Evolutionary conservation across 2,329 filamentous ascomycete species (phyloP).

Genomic region (Cladophialophora bantiana): DNA sequence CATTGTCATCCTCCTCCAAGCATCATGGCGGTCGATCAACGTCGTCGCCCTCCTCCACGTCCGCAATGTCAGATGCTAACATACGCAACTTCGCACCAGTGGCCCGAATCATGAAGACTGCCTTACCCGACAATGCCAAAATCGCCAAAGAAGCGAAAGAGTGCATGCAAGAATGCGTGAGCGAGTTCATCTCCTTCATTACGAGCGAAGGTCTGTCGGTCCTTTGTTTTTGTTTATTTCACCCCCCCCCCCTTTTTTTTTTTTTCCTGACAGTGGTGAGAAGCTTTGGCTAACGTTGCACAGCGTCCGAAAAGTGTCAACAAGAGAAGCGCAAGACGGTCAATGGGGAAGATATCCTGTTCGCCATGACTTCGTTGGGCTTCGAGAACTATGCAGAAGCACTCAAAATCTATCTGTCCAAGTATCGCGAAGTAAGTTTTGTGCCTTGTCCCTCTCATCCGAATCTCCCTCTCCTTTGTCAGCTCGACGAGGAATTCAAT

Average conservation of each 20-base stretch:
- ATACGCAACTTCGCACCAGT: slow-evolving; percentile 95
- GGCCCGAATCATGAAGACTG: slow-evolving; percentile 98
- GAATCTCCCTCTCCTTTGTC: slow-evolving; percentile 34
- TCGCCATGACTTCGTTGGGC: slow-evolving; percentile 97
- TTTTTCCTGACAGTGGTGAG: slow-evolving; percentile 19
- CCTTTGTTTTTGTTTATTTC: slow-evolving; percentile 3
- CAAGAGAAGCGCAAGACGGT: slow-evolving; percentile 99
- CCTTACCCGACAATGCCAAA: slow-evolving; percentile 96
- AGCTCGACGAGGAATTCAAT: slow-evolving; percentile 50
- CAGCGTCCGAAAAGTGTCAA: slow-evolving; percentile 98
- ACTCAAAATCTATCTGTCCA: slow-evolving; percentile 95
- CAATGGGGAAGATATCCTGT: slow-evolving; percentile 97
- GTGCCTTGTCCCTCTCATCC: slow-evolving; percentile 40
- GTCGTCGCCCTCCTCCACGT: slow-evolving; percentile 48
- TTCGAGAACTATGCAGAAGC: slow-evolving; percentile 99
- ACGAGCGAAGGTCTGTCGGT: slow-evolving; percentile 83
- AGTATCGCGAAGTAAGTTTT: slow-evolving; percentile 91
- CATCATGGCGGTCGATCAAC: slow-evolving; percentile 51
- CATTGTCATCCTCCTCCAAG: slow-evolving; percentile 26
- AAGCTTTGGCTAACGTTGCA: slow-evolving; percentile 40
- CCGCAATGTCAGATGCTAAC: slow-evolving; percentile 76
- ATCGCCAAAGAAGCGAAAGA: slow-evolving; percentile 99
- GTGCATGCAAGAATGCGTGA: slow-evolving; percentile 99
- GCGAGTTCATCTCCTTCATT: slow-evolving; percentile 99
- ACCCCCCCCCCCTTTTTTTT: background rate